Evolutionary conservation across 345 rosid species (phyloP), one percentile per base, ranked within the genome.

Genomic region (Toxicodendron radicans): DNA sequence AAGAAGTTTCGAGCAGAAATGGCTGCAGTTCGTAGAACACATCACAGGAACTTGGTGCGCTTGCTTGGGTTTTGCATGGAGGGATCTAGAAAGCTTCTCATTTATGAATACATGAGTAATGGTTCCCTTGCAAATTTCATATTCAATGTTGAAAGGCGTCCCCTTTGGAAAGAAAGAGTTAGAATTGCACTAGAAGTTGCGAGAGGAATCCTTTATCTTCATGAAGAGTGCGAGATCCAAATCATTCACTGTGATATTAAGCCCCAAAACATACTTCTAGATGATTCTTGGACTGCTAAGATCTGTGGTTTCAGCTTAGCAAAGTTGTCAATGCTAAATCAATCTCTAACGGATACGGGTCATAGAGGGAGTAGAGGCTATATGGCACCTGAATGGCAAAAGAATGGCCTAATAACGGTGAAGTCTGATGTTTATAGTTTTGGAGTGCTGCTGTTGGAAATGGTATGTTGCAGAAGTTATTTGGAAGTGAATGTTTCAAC

Each of bases 11-110:
- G 30, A 43, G 75, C 78, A 38, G 83, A 83, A 56, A 77, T 83
- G 76, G 73, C 52, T 4, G 54, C 66, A 43, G 80, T 79, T 7
- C 59, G 79, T 4, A 64, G 53, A 56, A 83, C 83, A 0, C 76
- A 79, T 63, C 83, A 83, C 73, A 83, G 32, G 61, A 79, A 77
- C 75, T 17, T 83, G 30, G 77, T 83, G 58, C 76, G 71, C 0
- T 13, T 83, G 38, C 73, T 79, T 2, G 85, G 85, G n/a, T 78
- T 79, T 18, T 79, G 82, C 54, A 4, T 70, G 5, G 82, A 82
- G 52, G 66, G 32, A 30, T 63, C 66, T 1, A 57, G 63, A 23
- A 79, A 33, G 72, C 63, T 79, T 58, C 78, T 79, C 8, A 78
- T 79, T 9, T 79, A 74, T 27, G 81, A 79, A 51, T 79, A 68